Evolutionary conservation across 176 grass and related monocot genomes (phyloP).

Genomic region (Lolium rigidum): DNA sequence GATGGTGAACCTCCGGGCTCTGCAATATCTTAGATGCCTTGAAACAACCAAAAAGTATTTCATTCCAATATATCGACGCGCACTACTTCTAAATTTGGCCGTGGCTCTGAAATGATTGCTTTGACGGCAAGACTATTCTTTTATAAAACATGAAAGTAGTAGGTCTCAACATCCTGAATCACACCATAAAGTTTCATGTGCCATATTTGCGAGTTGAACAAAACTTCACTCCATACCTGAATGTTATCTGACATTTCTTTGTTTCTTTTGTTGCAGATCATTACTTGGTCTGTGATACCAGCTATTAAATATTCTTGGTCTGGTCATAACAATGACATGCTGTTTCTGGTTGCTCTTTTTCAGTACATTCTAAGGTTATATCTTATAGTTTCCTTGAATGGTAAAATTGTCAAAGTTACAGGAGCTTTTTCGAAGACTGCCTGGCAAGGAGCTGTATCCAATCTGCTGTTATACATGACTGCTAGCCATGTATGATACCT

Average conservation of each 20-base stretch:
- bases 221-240: slow-evolving; percentile 19
- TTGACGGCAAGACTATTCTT: background rate
- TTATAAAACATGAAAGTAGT: slow-evolving; percentile 18
- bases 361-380: slow-evolving; percentile 87
- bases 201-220: background rate
- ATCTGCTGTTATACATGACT: slow-evolving; percentile 95
- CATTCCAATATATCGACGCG: background rate
- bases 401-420: slow-evolving; percentile 74
- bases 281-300: slow-evolving; percentile 90
- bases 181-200: background rate
- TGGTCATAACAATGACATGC: slow-evolving; percentile 74
- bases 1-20: background rate
- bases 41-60: slow-evolving; percentile 12
- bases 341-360: slow-evolving; percentile 75
- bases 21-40: background rate
- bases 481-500: slow-evolving; percentile 87
- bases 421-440: slow-evolving; percentile 90
- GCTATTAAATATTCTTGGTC: slow-evolving; percentile 69
- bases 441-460: slow-evolving; percentile 91
- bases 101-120: background rate
- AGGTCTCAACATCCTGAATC: background rate
- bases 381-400: slow-evolving; percentile 86
- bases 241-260: slow-evolving; percentile 32
- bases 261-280: slow-evolving; percentile 61
- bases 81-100: background rate